Conservation (phyloP, 345 rosid species). For the Litchi chinensis region DNA sequence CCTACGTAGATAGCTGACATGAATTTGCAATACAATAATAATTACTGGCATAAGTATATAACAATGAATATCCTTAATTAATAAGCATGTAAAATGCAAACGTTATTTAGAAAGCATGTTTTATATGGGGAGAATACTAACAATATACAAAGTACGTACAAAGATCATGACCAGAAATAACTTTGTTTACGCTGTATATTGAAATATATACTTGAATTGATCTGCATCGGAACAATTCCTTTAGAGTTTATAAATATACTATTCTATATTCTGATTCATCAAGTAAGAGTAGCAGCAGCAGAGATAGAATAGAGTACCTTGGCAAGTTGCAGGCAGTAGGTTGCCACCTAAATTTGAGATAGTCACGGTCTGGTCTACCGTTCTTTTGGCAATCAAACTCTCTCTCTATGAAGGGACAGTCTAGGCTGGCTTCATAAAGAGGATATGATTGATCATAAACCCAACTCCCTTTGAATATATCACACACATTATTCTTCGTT, state of each 20-base stretch:
- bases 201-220: not conserved
- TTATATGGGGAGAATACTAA: no score
- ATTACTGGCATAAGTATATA: no score
- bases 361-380: conserved; percentile 57
- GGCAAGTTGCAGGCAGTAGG: conserved; percentile 53
- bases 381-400: conserved; percentile 57
- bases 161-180: not conserved
- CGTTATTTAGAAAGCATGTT: no score
- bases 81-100: no score
- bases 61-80: no score
- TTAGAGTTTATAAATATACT: no score
- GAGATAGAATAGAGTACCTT: conserved; percentile 35
- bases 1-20: no score
- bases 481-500: conserved; percentile 12
- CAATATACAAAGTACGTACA: no score
- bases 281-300: not conserved
- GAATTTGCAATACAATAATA: no score
- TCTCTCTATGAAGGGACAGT: conserved; percentile 55
- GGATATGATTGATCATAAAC: conserved; percentile 57
- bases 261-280: not conserved
- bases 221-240: no score
- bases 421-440: conserved; percentile 38
- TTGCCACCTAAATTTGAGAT: conserved; percentile 74
- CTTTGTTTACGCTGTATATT: not conserved
- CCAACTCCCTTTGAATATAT: conserved; percentile 63